Evolutionary conservation across 129 eudicot species (phyloP).

Genomic region (Deinandra increscens): DNA sequence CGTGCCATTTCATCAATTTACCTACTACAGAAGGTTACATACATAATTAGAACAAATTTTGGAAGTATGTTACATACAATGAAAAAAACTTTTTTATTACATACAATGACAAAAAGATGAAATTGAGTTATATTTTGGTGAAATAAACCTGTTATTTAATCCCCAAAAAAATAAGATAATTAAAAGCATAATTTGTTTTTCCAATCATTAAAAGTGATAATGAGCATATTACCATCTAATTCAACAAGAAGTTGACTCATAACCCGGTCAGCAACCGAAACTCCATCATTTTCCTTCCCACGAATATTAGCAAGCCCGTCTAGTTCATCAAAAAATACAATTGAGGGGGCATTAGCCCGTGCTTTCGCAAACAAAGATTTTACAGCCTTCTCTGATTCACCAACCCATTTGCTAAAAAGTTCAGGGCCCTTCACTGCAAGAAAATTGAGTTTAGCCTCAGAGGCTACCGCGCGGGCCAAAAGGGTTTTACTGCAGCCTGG

Average conservation of each 20-base stretch:
- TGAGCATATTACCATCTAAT: slow-evolving; percentile 64
- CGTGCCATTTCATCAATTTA: background rate
- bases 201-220: background rate
- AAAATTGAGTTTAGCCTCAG: slow-evolving; percentile 82
- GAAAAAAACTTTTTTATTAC: background rate
- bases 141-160: background rate
- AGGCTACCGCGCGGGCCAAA: slow-evolving; percentile 96
- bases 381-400: slow-evolving; percentile 98
- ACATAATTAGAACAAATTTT: background rate
- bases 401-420: slow-evolving; percentile 97
- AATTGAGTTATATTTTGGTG: background rate
- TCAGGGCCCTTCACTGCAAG: slow-evolving; percentile 99
- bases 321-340: slow-evolving; percentile 87
- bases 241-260: slow-evolving; percentile 97
- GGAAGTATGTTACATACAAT: background rate
- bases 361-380: slow-evolving; percentile 90
- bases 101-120: background rate
- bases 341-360: slow-evolving; percentile 91
- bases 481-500: slow-evolving; percentile 99
- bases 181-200: background rate
- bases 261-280: slow-evolving; percentile 91
- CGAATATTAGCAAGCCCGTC: slow-evolving; percentile 87
- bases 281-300: slow-evolving; percentile 90
- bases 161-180: background rate
- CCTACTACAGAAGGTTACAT: background rate